phyloP scores from a whole-genome alignment of 2,329 filamentous ascomycete genomes.

The Fusarium ambrosium region DNA sequence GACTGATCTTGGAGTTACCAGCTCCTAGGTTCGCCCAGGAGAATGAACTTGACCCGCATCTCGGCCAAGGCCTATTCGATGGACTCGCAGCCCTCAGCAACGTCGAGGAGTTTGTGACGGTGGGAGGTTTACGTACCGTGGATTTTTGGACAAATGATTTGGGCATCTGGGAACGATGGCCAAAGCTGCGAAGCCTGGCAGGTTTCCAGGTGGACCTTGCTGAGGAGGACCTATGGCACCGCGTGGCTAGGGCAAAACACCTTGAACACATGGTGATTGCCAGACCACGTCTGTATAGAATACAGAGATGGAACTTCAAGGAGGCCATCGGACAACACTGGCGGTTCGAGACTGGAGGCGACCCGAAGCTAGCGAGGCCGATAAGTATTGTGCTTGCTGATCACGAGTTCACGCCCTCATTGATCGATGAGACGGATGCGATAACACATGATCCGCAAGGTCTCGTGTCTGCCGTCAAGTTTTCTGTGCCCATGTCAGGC shows the following conservation, averaged over 20 bases:
- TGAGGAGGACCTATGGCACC: conserved; percentile 30
- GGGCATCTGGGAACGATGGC: conserved; percentile 21
- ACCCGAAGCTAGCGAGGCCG: conserved; percentile 29
- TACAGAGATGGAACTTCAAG: conserved; percentile 33
- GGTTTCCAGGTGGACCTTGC: conserved; percentile 31
- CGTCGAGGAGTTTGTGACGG: conserved; percentile 29
- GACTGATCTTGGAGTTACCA: conserved; percentile 30
- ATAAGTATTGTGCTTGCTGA: conserved; percentile 28
- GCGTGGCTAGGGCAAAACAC: conserved; percentile 14
- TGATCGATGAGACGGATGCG: conserved; percentile 4
- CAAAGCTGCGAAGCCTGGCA: conserved; percentile 22
- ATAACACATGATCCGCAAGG: conserved; percentile 15
- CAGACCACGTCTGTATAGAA: conserved; percentile 19
- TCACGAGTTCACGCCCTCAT: conserved; percentile 26
- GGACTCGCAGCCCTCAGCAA: conserved; percentile 18
- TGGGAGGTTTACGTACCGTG: conserved; percentile 19
- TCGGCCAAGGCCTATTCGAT: background rate
- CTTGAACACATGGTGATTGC: conserved; percentile 20
- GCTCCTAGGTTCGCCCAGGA: conserved; percentile 18
- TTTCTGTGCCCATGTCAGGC: conserved; percentile 16
- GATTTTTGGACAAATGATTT: conserved; percentile 28
- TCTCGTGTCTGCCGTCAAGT: conserved; percentile 6
- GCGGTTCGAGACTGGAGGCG: conserved; percentile 23
- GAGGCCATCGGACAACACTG: conserved; percentile 18
- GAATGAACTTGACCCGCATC: conserved; percentile 6